A percentile compares a stretch with the other conserved stretches of the same genome.
Evolutionary conservation across 257 asterid species (phyloP).

Genomic region (Solanum gandarillasii): DNA sequence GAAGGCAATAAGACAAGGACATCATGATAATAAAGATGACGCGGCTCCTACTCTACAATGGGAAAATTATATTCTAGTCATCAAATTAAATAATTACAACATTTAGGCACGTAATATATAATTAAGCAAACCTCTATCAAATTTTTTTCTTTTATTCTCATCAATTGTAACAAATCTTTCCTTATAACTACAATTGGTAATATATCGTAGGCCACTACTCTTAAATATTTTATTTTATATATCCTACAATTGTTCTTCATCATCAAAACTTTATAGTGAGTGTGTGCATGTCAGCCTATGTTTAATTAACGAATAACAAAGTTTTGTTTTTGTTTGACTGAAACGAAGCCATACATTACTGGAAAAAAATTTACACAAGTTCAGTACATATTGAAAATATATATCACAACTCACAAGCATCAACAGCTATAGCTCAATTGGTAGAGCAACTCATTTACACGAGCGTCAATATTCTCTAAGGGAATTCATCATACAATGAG

Average conservation of each 20-base stretch:
- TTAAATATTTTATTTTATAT: not conserved
- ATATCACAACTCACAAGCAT: not conserved
- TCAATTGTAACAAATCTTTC: not conserved
- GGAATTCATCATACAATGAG: too few species aligned
- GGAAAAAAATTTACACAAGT: not conserved
- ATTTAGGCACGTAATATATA: not conserved
- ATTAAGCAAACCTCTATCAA: not conserved
- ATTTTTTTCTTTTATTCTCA: not conserved
- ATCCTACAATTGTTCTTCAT: not conserved
- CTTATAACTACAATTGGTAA: not conserved
- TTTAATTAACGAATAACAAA: not conserved
- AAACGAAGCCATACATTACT: too few species aligned
- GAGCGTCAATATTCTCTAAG: too few species aligned
- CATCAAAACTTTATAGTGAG: not conserved
- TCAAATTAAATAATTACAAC: not conserved
- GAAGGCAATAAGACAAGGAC: not conserved
- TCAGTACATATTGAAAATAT: not conserved
- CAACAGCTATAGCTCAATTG: not conserved
- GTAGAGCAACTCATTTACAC: not conserved
- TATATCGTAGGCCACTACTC: not conserved
- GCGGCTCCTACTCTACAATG: not conserved
- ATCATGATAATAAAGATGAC: not conserved
- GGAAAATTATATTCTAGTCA: not conserved
- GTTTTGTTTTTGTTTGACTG: not conserved
- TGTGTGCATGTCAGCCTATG: not conserved